Conservation (phyloP, 208 protist species). For the Jaenimonas drosophilae region DNA sequence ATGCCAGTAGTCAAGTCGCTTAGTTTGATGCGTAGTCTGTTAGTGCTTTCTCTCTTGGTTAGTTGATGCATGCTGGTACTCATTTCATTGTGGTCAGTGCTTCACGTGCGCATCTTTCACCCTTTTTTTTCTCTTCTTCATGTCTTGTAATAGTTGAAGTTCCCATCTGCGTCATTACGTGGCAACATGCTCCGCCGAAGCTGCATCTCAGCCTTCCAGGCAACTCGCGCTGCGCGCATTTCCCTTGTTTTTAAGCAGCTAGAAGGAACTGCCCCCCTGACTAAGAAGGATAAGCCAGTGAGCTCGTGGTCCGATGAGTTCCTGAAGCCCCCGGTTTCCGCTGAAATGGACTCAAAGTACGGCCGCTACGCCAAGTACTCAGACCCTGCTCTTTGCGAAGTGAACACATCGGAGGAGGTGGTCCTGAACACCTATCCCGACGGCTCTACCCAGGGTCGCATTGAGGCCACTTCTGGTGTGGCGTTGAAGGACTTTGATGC, state of each 20-base stretch:
- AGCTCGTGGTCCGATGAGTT: slow-evolving; percentile 83
- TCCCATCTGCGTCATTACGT: slow-evolving; percentile 1
- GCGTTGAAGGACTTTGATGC: slow-evolving; percentile 81
- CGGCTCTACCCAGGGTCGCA: slow-evolving; percentile 56
- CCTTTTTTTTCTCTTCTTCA: neutral
- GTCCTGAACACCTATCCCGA: slow-evolving; percentile 88
- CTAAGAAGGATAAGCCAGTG: slow-evolving; percentile 77
- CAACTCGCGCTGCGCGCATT: slow-evolving; percentile 49
- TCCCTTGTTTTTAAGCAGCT: slow-evolving; percentile 77
- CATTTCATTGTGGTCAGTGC: no score
- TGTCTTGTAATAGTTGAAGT: neutral
- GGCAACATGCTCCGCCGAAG: slow-evolving; percentile 65
- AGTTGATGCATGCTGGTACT: no score
- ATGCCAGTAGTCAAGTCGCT: slow-evolving; percentile 1
- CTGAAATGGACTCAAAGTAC: slow-evolving; percentile 70
- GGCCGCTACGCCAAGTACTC: slow-evolving; percentile 83
- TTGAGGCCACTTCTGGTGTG: slow-evolving; percentile 73
- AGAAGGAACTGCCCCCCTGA: slow-evolving; percentile 65
- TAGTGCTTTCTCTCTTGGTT: no score
- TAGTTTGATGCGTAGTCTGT: slow-evolving; percentile 1
- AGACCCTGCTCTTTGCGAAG: slow-evolving; percentile 63
- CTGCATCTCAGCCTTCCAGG: slow-evolving; percentile 38
- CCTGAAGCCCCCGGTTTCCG: slow-evolving; percentile 59
- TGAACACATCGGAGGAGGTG: slow-evolving; percentile 79
- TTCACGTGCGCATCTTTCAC: no score